These are phyloP conservation scores for Tylopilus subfusipes DNA, from an alignment of 768 basidiomycete genomes.

Conservation along the genomic window DNA sequence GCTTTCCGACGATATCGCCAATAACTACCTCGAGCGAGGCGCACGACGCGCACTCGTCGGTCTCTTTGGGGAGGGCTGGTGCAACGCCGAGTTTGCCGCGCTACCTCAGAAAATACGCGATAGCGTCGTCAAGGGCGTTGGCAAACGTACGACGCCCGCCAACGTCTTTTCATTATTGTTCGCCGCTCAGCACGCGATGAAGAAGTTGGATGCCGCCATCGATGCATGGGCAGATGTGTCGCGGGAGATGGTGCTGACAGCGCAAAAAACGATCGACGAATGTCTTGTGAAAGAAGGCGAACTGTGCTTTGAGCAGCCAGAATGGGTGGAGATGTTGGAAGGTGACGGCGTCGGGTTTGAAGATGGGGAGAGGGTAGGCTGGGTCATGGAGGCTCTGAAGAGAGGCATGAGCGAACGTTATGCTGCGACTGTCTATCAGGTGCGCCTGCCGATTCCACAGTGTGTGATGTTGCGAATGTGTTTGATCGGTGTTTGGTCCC, in stretches of 20 bases:
- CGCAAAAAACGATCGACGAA: constrained; percentile 60
- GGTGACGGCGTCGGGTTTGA: constrained; percentile 71
- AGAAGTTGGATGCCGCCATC: constrained; percentile 51
- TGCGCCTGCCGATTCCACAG: constrained; percentile 25
- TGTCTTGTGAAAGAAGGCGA: constrained; percentile 57
- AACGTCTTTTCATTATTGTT: constrained; percentile 71
- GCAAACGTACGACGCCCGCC: constrained; percentile 59
- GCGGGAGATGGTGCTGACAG: constrained; percentile 61
- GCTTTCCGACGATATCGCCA: constrained; percentile 69
- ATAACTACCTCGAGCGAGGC: constrained; percentile 64
- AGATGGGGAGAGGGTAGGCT: constrained; percentile 74
- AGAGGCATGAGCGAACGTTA: constrained; percentile 61
- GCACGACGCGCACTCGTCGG: constrained; percentile 75
- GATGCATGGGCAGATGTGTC: constrained; percentile 44
- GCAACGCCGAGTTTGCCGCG: constrained; percentile 71
- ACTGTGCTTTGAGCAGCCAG: constrained; percentile 59
- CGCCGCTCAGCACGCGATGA: constrained; percentile 58
- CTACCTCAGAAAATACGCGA: constrained; percentile 66
- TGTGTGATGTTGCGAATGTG: neutral
- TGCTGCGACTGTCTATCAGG: constrained; percentile 77
- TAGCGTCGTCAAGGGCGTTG: constrained; percentile 67
- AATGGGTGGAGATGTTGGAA: constrained; percentile 76
- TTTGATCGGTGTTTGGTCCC: neutral
- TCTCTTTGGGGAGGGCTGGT: constrained; percentile 89
- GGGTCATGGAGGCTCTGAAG: constrained; percentile 64